A percentile compares a stretch with the other conserved stretches of the same genome.
Conservation (phyloP, 257 asterid genomes). For the Sherardia arvensis region DNA sequence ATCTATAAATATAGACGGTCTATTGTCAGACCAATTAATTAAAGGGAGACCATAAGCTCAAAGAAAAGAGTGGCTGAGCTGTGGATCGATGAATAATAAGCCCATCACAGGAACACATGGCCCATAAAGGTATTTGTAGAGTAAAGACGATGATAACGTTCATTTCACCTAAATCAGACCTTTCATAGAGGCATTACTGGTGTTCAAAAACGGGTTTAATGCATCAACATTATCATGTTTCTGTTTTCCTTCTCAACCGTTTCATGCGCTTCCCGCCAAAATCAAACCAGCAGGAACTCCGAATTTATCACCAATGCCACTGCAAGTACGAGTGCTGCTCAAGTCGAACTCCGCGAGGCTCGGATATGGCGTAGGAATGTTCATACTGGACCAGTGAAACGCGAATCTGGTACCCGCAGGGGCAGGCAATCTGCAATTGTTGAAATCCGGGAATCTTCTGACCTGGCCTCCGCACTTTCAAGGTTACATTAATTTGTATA, state of each 20-base stretch:
- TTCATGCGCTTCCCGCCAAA: background rate
- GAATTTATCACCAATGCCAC: background rate
- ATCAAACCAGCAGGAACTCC: slow-evolving; percentile 3
- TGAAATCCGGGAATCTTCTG: slow-evolving; percentile 59
- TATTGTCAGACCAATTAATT: too few species aligned
- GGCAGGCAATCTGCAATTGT: slow-evolving; percentile 47
- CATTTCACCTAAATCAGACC: background rate
- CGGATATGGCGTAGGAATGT: slow-evolving; percentile 16
- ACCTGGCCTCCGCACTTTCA: slow-evolving; percentile 60
- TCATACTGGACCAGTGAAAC: slow-evolving; percentile 12
- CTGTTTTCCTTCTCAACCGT: background rate
- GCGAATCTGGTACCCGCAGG: slow-evolving; percentile 17
- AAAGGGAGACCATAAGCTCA: too few species aligned
- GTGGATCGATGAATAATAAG: background rate
- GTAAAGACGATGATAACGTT: background rate
- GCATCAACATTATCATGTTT: background rate
- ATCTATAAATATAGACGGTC: too few species aligned
- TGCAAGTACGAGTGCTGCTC: slow-evolving; percentile 16
- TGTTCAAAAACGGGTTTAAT: slow-evolving; percentile 12
- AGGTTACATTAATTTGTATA: slow-evolving; percentile 33
- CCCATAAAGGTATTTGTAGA: background rate
- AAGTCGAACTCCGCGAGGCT: slow-evolving; percentile 16
- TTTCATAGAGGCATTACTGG: slow-evolving; percentile 6
- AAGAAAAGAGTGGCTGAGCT: too few species aligned
- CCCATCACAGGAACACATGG: background rate